phyloP scores from a whole-genome alignment of 2,329 filamentous ascomycete genomes.

The Bipolaris zeicola region DNA sequence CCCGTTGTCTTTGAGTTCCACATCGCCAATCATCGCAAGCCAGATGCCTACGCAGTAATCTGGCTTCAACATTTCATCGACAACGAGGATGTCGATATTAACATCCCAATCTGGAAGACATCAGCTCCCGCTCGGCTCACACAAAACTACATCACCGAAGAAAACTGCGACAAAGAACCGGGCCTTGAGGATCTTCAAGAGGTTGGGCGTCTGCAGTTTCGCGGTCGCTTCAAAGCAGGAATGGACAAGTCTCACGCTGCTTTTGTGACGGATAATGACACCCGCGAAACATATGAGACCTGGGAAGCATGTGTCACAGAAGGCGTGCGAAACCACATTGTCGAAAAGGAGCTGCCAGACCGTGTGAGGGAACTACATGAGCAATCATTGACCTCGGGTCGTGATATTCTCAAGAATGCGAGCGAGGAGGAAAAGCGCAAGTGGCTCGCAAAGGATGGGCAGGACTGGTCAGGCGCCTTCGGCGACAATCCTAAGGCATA shows the following conservation, averaged over 20 bases:
- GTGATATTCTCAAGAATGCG: constrained; percentile 78
- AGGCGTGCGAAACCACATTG: constrained; percentile 75
- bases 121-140: constrained; percentile 75
- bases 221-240: constrained; percentile 82
- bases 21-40: constrained; percentile 67
- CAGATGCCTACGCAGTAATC: constrained; percentile 76
- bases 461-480: constrained; percentile 87
- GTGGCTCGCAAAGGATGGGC: constrained; percentile 80
- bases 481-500: constrained; percentile 73
- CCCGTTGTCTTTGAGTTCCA: constrained; percentile 90
- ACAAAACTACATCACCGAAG: constrained; percentile 89
- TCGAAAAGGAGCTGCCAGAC: constrained; percentile 74
- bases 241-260: constrained; percentile 83
- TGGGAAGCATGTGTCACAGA: constrained; percentile 93
- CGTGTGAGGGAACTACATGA: constrained; percentile 79
- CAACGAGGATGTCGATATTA: constrained; percentile 75
- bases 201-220: constrained; percentile 80
- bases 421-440: constrained; percentile 73
- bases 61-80: constrained; percentile 89
- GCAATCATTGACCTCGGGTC: constrained; percentile 75
- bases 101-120: constrained; percentile 90
- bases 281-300: constrained; percentile 89
- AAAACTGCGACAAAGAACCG: constrained; percentile 71
- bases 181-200: constrained; percentile 78
- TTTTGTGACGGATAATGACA: constrained; percentile 86